Conservation (phyloP, 192 early-diverging fungal genomes). For the Mortierella antarctica region DNA sequence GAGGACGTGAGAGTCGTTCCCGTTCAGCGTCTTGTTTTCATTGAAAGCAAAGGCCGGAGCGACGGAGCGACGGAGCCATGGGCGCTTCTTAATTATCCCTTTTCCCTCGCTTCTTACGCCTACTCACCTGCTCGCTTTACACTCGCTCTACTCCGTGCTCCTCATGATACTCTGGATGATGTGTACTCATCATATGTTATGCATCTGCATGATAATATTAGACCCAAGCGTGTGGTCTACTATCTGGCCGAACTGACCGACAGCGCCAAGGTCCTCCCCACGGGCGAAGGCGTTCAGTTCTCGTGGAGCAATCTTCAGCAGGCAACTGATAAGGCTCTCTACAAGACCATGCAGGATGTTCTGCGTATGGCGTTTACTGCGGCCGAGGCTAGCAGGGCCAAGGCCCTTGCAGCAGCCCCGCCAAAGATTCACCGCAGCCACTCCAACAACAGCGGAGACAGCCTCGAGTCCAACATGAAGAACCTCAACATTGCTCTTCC, state of each 20-base stretch:
- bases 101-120: too few species aligned
- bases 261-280: conserved; percentile 67
- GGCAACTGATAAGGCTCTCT: conserved; percentile 75
- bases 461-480: conserved; percentile 56
- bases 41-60: too few species aligned
- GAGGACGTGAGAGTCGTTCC: too few species aligned
- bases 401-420: conserved; percentile 42
- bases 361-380: conserved; percentile 74
- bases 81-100: too few species aligned
- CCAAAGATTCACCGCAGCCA: conserved; percentile 55
- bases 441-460: conserved; percentile 53
- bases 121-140: too few species aligned
- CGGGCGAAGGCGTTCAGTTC: conserved; percentile 76
- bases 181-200: too few species aligned
- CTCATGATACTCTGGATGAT: too few species aligned
- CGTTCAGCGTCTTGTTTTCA: too few species aligned
- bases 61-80: too few species aligned
- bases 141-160: too few species aligned
- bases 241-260: conserved; percentile 79
- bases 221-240: conserved; percentile 84
- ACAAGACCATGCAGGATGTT: conserved; percentile 87
- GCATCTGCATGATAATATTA: conserved; percentile 9
- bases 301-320: conserved; percentile 75
- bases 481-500: conserved; percentile 61
- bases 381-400: conserved; percentile 66